These are phyloP conservation scores for Stemphylium vesicarium DNA, from an alignment of 2,329 filamentous ascomycete genomes.

Conservation along the genomic window DNA sequence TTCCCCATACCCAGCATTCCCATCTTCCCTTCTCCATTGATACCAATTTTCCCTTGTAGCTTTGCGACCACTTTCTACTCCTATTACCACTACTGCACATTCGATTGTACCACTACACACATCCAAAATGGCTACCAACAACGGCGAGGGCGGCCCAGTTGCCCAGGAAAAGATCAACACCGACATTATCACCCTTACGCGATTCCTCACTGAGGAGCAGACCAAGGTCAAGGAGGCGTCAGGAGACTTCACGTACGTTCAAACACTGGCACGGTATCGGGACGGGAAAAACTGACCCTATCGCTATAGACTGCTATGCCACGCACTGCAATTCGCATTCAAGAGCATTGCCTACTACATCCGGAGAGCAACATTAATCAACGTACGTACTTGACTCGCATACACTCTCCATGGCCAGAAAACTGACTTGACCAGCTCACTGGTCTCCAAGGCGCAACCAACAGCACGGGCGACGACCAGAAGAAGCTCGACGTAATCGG, in stretches of 20 bases:
- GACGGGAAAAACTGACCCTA: neutral
- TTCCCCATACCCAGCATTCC: conserved; percentile 7
- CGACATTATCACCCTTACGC: conserved; percentile 92
- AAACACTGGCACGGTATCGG: neutral
- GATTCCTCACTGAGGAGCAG: conserved; percentile 96
- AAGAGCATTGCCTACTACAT: conserved; percentile 99
- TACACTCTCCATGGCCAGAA: neutral
- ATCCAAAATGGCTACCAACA: conserved; percentile 51
- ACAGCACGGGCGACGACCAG: conserved; percentile 95
- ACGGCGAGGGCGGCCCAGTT: conserved; percentile 58
- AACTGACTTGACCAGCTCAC: conserved; percentile 65
- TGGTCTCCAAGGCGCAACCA: conserved; percentile 91
- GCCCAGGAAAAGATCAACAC: conserved; percentile 85
- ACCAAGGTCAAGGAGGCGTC: conserved; percentile 91
- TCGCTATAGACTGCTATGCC: conserved; percentile 78
- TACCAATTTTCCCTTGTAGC: neutral
- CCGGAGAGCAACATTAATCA: conserved; percentile 91
- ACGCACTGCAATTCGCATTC: conserved; percentile 98
- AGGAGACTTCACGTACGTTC: conserved; percentile 92
- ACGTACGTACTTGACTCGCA: conserved; percentile 54
- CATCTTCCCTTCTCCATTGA: conserved; percentile 5
- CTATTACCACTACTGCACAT: neutral
- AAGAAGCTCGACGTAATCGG: conserved; percentile 99
- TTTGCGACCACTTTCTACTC: neutral
- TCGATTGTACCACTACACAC: neutral